Evolutionary conservation across 164 flowering plant species (phyloP), one percentile per base, ranked within the genome.

Genomic region (Vitis rupestris): DNA sequence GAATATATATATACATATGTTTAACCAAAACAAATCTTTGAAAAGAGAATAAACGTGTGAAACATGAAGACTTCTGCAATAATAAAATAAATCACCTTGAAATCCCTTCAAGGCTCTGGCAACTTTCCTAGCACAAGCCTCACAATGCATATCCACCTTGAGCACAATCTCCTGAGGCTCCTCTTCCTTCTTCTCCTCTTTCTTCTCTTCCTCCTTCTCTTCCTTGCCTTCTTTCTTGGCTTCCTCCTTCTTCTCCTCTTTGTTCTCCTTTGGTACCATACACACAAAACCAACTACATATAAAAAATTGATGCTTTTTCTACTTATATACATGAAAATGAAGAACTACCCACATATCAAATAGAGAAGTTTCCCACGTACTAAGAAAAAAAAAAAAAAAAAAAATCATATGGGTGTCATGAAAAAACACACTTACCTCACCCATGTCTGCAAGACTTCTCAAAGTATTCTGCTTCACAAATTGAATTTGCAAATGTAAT

Each of bases 61-160:
- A 50, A 19, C 50, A 49, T 50, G 10, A 64, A 50, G 4, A 37
- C 44, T 37, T 37, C 17, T n/a, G n/a, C 30, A 11, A 47, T 19
- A 48, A 17, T 19, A 49, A 31, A 23, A 47, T 12, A 10, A 56
- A 12, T 12, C 16, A 92, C 98, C 98, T 93, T 86, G 78, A 72
- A 86, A 91, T 59, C 92, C 87, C 75, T 79, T 85, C 59, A 93
- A 74, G n/a, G 93, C 76, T 80, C 82, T 85, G 10, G 75, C 83
- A 50, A 91, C 90, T 81, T 90, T 93, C 67, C 85, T 82, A 30
- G 98, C 93, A 79, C 98, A 93, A 61, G 89, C 98, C 74, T 89
- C 90, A 72, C 98, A 93, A 71, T 93, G 98, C 98, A 93, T 89
- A 66, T 87, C 87, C 31, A 93, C 91, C 76, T 87, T 90, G 70